Evolutionary conservation across 257 asterid species (phyloP).

Genomic region (Verbena officinalis): DNA sequence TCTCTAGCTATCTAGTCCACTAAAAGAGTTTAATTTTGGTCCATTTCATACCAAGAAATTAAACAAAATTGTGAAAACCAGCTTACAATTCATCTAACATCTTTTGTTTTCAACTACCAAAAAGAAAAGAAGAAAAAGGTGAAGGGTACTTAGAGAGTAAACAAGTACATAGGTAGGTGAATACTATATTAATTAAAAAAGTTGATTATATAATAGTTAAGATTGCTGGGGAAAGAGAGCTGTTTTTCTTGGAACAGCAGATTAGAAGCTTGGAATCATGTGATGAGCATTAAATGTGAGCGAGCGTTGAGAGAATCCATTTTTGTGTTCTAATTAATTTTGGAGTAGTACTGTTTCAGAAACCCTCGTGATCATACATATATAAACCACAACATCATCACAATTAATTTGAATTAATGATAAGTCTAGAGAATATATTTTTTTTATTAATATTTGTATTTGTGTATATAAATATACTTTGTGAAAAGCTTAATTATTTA

Average conservation of each 20-base stretch:
- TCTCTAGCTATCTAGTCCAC: no score
- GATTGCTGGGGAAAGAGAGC: conserved; percentile 54
- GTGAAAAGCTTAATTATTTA: conserved; percentile 28
- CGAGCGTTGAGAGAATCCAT: conserved; percentile 67
- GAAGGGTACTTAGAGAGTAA: conserved; percentile 9
- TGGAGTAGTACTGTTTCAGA: conserved; percentile 60
- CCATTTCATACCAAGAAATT: no score
- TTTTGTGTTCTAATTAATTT: conserved; percentile 51
- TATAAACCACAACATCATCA: conserved; percentile 40
- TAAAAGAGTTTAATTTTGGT: no score
- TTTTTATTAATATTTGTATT: neutral
- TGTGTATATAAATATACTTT: neutral
- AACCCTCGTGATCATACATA: conserved; percentile 67
- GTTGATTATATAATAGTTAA: conserved; percentile 33
- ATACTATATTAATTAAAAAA: conserved; percentile 9
- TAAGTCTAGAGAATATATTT: neutral
- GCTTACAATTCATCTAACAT: no score
- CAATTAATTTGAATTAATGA: conserved; percentile 37
- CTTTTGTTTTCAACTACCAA: no score
- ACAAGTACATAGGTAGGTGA: conserved; percentile 4
- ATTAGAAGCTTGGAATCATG: conserved; percentile 91
- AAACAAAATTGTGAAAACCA: no score
- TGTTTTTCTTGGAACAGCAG: conserved; percentile 74
- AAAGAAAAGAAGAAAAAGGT: no score
- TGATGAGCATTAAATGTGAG: conserved; percentile 90